Evolutionary conservation across 371 early-diverging fungal genomes (phyloP), one percentile per base, ranked within the genome.

Genomic region (Batkoa obscura): DNA sequence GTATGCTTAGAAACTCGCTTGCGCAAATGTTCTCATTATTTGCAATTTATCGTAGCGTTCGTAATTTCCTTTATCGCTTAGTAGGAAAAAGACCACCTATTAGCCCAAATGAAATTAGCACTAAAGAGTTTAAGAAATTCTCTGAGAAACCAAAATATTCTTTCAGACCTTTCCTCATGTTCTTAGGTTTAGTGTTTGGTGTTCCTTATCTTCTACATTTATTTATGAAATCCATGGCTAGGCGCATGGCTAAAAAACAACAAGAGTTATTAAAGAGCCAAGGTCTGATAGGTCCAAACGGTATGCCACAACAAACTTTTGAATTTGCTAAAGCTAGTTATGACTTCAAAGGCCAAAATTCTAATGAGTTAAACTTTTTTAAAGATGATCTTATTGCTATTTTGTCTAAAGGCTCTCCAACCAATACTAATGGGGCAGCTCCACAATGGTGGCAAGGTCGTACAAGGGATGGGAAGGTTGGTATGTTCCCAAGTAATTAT

Each of bases 401-500:
- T 58, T 62, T 82, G 59, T 78, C 73, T 54, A 76, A 75, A 54
- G 86, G 84, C 1, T 75, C 76, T 15, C 86, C 84, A 0, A 75
- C 76, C n/a, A 79, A 81, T 32, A 79, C 79, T 55, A 52, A 59
- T 1, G 78, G 74, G 53, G 15, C 5, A 6, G 35, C 55, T n/a
- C 48, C 48, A 8, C 12, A 10, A 31, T 94, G 95, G 95, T 96
- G 97, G 97, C 72, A 84, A 47, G 94, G 95, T 15, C 66, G 86
- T 52, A 66, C 81, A 12, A 75, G 87, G 42, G 72, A 75, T 50
- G 95, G 97, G 0, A 69, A 71, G 12, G 76, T 87, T 60, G 97
- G 95, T 2, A 69, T 85, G 47, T 93, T 96, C 71, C 95, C 97
- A 0, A 74, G 84, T 51, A 92, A 80, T 61, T 93, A 89, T 64